Conservation (phyloP, 148 eudicot species). For the Drosera capensis region DNA sequence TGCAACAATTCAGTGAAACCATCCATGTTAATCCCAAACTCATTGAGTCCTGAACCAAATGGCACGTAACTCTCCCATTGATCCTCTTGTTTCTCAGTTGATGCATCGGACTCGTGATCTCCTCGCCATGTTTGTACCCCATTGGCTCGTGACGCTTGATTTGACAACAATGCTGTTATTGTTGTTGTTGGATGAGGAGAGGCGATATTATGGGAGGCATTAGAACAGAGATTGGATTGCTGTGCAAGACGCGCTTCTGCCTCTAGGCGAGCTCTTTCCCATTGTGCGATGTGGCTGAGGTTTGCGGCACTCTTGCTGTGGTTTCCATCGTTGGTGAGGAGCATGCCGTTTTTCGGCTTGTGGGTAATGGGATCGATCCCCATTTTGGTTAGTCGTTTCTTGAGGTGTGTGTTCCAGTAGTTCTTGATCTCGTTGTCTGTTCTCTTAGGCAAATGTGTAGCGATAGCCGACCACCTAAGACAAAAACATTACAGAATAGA, state of each 20-base stretch:
- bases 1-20: constrained; percentile 66
- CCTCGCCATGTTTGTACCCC: too few species aligned
- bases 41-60: too few species aligned
- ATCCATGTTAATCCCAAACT: constrained; percentile 16
- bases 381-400: constrained; percentile 71
- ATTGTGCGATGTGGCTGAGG: constrained; percentile 93
- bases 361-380: constrained; percentile 92
- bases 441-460: constrained; percentile 83
- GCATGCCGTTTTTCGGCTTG: constrained; percentile 70
- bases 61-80: too few species aligned
- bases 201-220: too few species aligned
- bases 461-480: constrained; percentile 93
- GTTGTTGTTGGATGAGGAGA: too few species aligned
- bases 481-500: not conserved
- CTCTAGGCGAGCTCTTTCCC: constrained; percentile 94
- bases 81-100: too few species aligned
- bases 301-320: constrained; percentile 54
- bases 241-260: constrained; percentile 78
- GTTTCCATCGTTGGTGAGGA: constrained; percentile 21
- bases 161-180: not conserved
- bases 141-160: too few species aligned
- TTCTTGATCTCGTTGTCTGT: constrained; percentile 94
- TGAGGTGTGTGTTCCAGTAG: constrained; percentile 89
- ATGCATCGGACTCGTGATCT: too few species aligned
- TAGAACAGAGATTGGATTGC: constrained; percentile 57